Base-by-base conservation (phyloP, 148 eudicot species). In the Vaccinium vitisidaea region DNA sequence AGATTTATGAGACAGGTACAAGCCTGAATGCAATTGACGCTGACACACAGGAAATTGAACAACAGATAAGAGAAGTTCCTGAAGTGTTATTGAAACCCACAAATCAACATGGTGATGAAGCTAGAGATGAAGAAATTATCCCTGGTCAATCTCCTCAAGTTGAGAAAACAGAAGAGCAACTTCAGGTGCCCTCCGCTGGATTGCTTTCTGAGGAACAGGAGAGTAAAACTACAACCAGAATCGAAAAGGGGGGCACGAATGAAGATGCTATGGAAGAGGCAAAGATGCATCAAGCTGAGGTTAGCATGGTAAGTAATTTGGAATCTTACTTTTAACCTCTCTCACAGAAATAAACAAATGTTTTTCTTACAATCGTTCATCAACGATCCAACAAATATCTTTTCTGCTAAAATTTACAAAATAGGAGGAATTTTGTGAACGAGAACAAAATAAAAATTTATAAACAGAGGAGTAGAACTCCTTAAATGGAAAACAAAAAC, bases 231-330 rank as follows among this genome's bases (percentile, higher is more conserved):
- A 69, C 74, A 69, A 69, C 74, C 15, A 6, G 6, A 27, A 82
- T 30, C 13, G 12, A 18, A 52, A 82, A 69, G 63, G 63, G 36
- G 48, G 50, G 9, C 9, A 43, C 48, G 1, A 7, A 48, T 48
- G 6, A 81, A 43, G 84, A 69, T 8, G 27, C 23, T 27, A 12
- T 4, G 36, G 74, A 69, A 69, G 61, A 73, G 59, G 74, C 80
- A 85, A 59, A 56, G 55, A 84, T n/a, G 19, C n/a, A 15, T 25
- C 61, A 81, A 25, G 53, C 58, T 39, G 43, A 85, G 81, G 84
- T 81, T 21, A 59, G 87, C 65, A 80, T 13, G 63, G 21, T 21
- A 65, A 27, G 13, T 39, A 25, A 84, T 39, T 61, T 43, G 21
- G 32, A 32, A 80, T 58, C 58, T 21, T 80, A 23, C 18, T 48